phyloP scores from a whole-genome alignment of 495 filamentous ascomycete species.

The Penicillium pancosmium region DNA sequence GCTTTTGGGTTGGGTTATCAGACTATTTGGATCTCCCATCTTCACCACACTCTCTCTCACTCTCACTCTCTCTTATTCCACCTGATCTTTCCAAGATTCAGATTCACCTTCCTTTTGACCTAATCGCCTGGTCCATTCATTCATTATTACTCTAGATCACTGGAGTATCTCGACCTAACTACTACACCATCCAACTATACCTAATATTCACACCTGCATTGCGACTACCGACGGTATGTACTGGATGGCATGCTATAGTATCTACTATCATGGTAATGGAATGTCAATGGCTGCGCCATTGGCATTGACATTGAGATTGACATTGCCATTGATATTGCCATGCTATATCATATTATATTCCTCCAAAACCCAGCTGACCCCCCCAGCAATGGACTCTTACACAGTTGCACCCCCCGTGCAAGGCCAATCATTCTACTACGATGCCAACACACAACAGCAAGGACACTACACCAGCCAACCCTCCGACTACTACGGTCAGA shows the following conservation, averaged over 20 bases:
- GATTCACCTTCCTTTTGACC: constrained; percentile 6
- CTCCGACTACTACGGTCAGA: constrained; percentile 53
- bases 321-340: too few relatives aligned
- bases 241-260: neutral
- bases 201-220: neutral
- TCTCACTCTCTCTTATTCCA: constrained; percentile 7
- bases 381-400: constrained; percentile 59
- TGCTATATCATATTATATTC: too few relatives aligned
- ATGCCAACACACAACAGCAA: constrained; percentile 76
- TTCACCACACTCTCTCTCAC: constrained; percentile 9
- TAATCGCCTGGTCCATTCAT: constrained; percentile 30
- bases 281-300: too few relatives aligned
- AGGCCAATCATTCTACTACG: constrained; percentile 89
- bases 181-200: neutral
- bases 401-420: constrained; percentile 55
- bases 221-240: constrained; percentile 3
- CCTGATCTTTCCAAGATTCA: neutral
- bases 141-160: constrained; percentile 22
- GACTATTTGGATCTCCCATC: constrained; percentile 21
- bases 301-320: too few relatives aligned
- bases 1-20: constrained; percentile 30
- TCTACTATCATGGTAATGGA: too few relatives aligned
- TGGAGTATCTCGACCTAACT: neutral
- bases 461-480: constrained; percentile 83
- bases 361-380: too few relatives aligned